A percentile compares a stretch with the other conserved stretches of the same genome.
phyloP scores from a whole-genome alignment of 345 rosid genomes.

The Euphorbia peplus region DNA sequence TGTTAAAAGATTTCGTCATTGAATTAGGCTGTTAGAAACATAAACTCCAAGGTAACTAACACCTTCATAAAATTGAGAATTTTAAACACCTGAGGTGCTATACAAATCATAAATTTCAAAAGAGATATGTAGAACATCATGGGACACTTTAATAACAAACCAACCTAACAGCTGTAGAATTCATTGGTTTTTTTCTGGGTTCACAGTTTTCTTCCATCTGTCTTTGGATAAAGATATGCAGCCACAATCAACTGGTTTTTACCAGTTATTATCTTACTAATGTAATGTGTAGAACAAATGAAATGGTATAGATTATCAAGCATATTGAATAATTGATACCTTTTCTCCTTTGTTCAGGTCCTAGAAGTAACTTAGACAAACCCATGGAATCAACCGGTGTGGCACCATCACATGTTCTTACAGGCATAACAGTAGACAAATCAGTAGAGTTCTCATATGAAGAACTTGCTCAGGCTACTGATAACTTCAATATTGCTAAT shows the following conservation, averaged over 20 bases:
- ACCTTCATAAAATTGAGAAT: not conserved
- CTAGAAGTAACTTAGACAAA: constrained; percentile 29
- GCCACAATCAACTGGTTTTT: not conserved
- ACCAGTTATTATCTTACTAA: not conserved
- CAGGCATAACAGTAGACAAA: constrained; percentile 75
- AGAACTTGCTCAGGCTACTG: constrained; percentile 87
- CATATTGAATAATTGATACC: constrained; percentile 10
- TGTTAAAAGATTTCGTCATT: not conserved
- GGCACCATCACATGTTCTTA: constrained; percentile 39
- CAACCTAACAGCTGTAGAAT: not conserved
- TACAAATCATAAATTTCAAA: not conserved
- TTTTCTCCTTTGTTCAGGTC: constrained; percentile 28
- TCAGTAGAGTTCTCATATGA: constrained; percentile 85
- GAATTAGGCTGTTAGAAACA: too few relatives aligned
- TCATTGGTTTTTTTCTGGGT: not conserved
- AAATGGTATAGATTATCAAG: constrained; percentile 6
- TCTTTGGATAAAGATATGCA: not conserved
- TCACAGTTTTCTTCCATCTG: not conserved
- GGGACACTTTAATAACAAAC: not conserved
- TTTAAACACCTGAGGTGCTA: not conserved
- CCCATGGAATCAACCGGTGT: constrained; percentile 28
- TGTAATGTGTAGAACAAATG: constrained; percentile 5
- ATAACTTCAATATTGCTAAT: constrained; percentile 74
- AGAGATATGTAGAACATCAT: not conserved
- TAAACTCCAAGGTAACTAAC: not conserved